Conservation (phyloP, 371 early-diverging fungal species). For the Umbelopsis sp. region DNA sequence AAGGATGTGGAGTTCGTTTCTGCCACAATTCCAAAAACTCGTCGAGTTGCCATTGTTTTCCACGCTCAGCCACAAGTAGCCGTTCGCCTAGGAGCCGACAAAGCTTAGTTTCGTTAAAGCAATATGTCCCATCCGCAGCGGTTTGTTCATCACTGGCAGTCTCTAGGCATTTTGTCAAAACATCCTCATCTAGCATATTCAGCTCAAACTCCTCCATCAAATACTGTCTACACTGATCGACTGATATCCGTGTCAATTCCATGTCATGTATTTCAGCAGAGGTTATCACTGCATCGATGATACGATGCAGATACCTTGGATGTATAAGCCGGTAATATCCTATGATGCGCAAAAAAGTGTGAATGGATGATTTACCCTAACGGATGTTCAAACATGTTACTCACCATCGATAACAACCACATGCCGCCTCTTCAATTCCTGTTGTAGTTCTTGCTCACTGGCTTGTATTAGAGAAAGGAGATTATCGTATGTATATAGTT, state of each 20-base stretch:
- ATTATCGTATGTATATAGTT: slow-evolving; percentile 33
- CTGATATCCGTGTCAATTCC: slow-evolving; percentile 36
- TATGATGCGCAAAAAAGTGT: background rate
- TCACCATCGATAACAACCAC: slow-evolving; percentile 49
- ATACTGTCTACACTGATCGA: slow-evolving; percentile 33
- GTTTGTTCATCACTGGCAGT: slow-evolving; percentile 5
- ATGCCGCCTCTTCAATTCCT: slow-evolving; percentile 38
- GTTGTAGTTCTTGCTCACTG: slow-evolving; percentile 47
- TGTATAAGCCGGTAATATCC: slow-evolving; percentile 46
- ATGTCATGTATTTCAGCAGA: slow-evolving; percentile 32
- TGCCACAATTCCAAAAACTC: slow-evolving; percentile 55
- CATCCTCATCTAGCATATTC: background rate
- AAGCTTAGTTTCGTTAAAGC: slow-evolving; percentile 34
- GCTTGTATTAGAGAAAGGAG: slow-evolving; percentile 55
- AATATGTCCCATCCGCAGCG: background rate
- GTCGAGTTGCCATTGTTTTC: slow-evolving; percentile 51
- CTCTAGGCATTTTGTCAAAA: slow-evolving; percentile 9
- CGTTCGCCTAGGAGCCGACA: slow-evolving; percentile 47
- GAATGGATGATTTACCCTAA: background rate
- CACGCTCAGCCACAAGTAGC: slow-evolving; percentile 36
- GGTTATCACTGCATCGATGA: slow-evolving; percentile 43
- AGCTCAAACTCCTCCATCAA: slow-evolving; percentile 27
- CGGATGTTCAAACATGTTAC: background rate
- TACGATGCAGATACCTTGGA: slow-evolving; percentile 29
- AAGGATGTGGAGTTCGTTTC: slow-evolving; percentile 38